A percentile compares a stretch with the other conserved stretches of the same genome.
Evolutionary conservation across 202 grass and related monocot genomes (phyloP).

Genomic region (Schoenoplectus triqueter): DNA sequence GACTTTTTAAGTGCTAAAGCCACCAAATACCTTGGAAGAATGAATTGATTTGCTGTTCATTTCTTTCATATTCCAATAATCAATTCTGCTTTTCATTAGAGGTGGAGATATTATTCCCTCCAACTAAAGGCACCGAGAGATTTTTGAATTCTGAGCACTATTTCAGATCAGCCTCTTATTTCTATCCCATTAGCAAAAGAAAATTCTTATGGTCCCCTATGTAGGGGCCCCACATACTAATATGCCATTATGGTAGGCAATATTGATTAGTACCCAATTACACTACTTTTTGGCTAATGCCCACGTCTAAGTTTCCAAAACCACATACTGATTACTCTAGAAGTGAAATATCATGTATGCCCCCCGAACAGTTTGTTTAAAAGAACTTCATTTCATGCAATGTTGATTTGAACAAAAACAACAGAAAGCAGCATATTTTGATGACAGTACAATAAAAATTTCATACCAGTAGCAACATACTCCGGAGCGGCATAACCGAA

Average conservation of each 20-base stretch:
- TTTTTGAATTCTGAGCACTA: slow-evolving; percentile 34
- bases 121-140: slow-evolving; percentile 29
- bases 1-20: slow-evolving; percentile 26
- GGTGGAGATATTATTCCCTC: slow-evolving; percentile 28
- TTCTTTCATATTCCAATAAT: background rate
- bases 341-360: background rate
- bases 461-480: slow-evolving; percentile 79
- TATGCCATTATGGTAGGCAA: slow-evolving; percentile 26
- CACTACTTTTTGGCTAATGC: background rate
- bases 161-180: slow-evolving; percentile 39
- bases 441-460: background rate
- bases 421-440: background rate
- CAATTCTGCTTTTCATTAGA: background rate
- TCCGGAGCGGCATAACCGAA: slow-evolving; percentile 89
- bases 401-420: background rate
- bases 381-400: background rate
- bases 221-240: slow-evolving; percentile 14
- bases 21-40: slow-evolving; percentile 29
- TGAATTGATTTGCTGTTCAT: slow-evolving; percentile 16
- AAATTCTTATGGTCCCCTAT: slow-evolving; percentile 37
- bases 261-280: slow-evolving; percentile 20
- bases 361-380: background rate
- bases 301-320: background rate
- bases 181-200: slow-evolving; percentile 8
- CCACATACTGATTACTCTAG: slow-evolving; percentile 8